Conservation (phyloP, 75 land plant genomes). For the Selaginella moellendorffii region DNA sequence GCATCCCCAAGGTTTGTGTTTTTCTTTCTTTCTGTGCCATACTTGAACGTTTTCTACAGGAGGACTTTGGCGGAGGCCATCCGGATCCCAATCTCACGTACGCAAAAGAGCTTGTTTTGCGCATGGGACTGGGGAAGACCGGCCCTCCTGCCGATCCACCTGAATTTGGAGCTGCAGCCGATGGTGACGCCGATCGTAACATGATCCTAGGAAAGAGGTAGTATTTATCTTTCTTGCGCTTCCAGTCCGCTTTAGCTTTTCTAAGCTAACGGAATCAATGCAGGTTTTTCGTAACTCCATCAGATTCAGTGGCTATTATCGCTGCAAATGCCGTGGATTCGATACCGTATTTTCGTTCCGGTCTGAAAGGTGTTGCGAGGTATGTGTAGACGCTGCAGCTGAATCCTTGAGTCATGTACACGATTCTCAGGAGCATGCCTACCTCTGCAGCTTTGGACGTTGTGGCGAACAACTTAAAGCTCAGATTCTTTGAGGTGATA, state of each 20-base stretch:
- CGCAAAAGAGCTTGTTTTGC: slow-evolving; percentile 88
- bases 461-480: slow-evolving; percentile 57
- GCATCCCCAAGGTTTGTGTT: slow-evolving; percentile 54
- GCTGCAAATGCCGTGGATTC: slow-evolving; percentile 97
- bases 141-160: slow-evolving; percentile 50
- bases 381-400: slow-evolving; percentile 9
- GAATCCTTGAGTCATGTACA: not conserved
- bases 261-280: not conserved
- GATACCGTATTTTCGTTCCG: slow-evolving; percentile 85
- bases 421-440: slow-evolving; percentile 80
- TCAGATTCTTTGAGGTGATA: slow-evolving; percentile 87
- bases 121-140: slow-evolving; percentile 86
- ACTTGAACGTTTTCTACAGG: slow-evolving; percentile 31
- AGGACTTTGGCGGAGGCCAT: slow-evolving; percentile 99
- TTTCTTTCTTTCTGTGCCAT: not conserved
- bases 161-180: slow-evolving; percentile 99
- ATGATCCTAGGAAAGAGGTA: slow-evolving; percentile 99
- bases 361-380: slow-evolving; percentile 99
- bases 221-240: not conserved
- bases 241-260: slow-evolving; percentile 2
- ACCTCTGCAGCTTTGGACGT: slow-evolving; percentile 98
- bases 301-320: slow-evolving; percentile 99
- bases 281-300: slow-evolving; percentile 99
- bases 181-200: slow-evolving; percentile 99
- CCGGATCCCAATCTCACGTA: slow-evolving; percentile 98